Percentiles rank a stretch among this genome's conserved stretches.
phyloP scores from a whole-genome alignment of 164 flowering plant species.

The Paratinospora sagittata region DNA sequence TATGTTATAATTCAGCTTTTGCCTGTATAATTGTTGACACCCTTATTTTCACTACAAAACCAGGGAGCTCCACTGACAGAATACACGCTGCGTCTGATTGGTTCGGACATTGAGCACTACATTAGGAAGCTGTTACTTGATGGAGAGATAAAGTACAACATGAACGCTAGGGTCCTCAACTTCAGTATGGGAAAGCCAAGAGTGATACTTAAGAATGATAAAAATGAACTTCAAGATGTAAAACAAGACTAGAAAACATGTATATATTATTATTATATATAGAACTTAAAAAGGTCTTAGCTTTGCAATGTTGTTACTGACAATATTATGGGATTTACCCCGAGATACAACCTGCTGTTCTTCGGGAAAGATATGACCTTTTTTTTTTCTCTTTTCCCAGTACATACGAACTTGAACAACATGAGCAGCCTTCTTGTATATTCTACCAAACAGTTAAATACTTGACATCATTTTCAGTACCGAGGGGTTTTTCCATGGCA shows the following conservation, averaged over 20 bases:
- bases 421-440: neutral
- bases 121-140: conserved; percentile 73
- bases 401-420: neutral
- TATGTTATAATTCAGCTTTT: too few species aligned
- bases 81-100: conserved; percentile 44
- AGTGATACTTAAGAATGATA: conserved; percentile 37
- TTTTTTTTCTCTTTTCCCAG: neutral
- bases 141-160: conserved; percentile 86
- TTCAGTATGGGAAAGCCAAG: conserved; percentile 97
- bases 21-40: neutral
- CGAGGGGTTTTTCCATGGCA: conserved; percentile 30
- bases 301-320: neutral
- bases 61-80: conserved; percentile 90
- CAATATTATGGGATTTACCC: neutral
- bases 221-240: conserved; percentile 32
- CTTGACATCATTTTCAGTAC: conserved; percentile 12
- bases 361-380: neutral
- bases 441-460: neutral
- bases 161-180: conserved; percentile 74
- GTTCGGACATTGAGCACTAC: conserved; percentile 80
- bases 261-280: neutral
- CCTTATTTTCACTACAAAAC: neutral
- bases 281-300: neutral
- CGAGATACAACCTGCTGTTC: neutral
- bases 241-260: conserved; percentile 11